phyloP scores from a whole-genome alignment of 108 stramenopile genomes.

The Epithemia pelagica region DNA sequence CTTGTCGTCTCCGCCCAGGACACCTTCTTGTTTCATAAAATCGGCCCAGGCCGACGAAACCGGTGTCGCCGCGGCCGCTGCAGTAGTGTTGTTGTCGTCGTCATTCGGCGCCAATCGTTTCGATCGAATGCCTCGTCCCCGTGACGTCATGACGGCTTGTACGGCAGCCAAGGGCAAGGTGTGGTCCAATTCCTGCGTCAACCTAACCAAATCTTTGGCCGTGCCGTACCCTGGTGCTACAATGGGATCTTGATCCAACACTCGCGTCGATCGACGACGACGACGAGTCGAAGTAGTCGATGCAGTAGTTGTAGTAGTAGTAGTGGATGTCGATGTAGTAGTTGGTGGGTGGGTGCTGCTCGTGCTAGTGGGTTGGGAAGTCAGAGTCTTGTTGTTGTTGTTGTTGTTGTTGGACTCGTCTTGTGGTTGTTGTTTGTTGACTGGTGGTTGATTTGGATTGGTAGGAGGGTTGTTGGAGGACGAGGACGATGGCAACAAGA shows the following conservation, averaged over 20 bases:
- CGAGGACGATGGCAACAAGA: too few relatives aligned
- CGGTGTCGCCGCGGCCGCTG: slow-evolving; percentile 16
- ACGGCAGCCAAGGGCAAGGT: slow-evolving; percentile 46
- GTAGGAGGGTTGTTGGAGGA: too few relatives aligned
- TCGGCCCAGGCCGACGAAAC: slow-evolving; percentile 75
- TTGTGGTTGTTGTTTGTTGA: too few relatives aligned
- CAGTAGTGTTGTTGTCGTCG: slow-evolving; percentile 6
- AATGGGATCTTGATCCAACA: slow-evolving; percentile 23
- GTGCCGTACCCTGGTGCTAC: slow-evolving; percentile 56
- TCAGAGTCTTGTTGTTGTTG: too few relatives aligned
- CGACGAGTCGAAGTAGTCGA: background rate
- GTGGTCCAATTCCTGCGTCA: slow-evolving; percentile 26
- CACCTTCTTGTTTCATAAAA: slow-evolving; percentile 73
- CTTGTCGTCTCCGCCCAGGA: slow-evolving; percentile 7
- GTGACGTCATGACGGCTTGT: slow-evolving; percentile 59
- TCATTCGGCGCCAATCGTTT: background rate
- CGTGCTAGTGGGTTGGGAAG: too few relatives aligned
- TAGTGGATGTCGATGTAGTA: too few relatives aligned
- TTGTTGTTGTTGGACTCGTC: too few relatives aligned
- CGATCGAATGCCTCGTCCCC: slow-evolving; percentile 52
- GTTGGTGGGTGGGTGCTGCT: too few relatives aligned
- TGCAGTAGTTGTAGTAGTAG: too few relatives aligned
- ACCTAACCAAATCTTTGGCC: slow-evolving; percentile 24
- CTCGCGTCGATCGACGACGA: slow-evolving; percentile 10
- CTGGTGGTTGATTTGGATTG: too few relatives aligned